Base-by-base conservation (phyloP, 2,329 filamentous ascomycete species). In the Talaromyces sp. region DNA sequence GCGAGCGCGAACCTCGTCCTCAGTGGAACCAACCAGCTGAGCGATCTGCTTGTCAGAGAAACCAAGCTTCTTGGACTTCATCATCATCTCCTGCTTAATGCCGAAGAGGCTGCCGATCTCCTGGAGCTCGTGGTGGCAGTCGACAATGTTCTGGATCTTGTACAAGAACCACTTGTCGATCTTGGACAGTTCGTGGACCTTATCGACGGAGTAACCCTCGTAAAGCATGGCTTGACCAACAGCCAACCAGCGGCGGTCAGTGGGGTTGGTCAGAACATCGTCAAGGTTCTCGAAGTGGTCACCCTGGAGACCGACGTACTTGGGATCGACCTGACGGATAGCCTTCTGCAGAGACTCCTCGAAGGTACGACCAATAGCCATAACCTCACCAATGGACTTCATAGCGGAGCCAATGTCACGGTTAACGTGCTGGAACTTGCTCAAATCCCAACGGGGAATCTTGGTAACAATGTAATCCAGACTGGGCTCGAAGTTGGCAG, bases 151-250 rank as follows among this genome's bases (percentile, higher is more conserved):
- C 78, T 96, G 87, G 47, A 99, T 86, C 84, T 99, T 97, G 86
- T 97, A 86, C 65, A 99, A 79, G 82, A 99, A 99, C 94, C 94
- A 97, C 78, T 96, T 96, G 80, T 97, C 94, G 67, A 99, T 99
- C 83, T 96, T 97, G 77, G 89, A 96, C 64, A 99, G 80, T 6
- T 97, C 91, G 71, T 97, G 91, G 14, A 99, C 82, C 73, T 84
- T 86, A 61, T 99, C 93, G 42, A 97, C 91, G 1, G 90, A 86
- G 81, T 99, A 99, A 75, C 89, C 88, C 78, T 97, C 91, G 80
- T 97, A 91, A 62, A 96, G 86, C 91, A 99, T 95, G 61, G 94
- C 94, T 77, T 97, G 92, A 41, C 94, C 93, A 69, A 99, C 91
- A 60, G 94, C 94, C 66, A 99, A 83, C 94, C 94, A 97, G 74